Evolutionary conservation across 768 basidiomycete species (phyloP), one percentile per base, ranked within the genome.

Genomic region (Crucibulum laeve): DNA sequence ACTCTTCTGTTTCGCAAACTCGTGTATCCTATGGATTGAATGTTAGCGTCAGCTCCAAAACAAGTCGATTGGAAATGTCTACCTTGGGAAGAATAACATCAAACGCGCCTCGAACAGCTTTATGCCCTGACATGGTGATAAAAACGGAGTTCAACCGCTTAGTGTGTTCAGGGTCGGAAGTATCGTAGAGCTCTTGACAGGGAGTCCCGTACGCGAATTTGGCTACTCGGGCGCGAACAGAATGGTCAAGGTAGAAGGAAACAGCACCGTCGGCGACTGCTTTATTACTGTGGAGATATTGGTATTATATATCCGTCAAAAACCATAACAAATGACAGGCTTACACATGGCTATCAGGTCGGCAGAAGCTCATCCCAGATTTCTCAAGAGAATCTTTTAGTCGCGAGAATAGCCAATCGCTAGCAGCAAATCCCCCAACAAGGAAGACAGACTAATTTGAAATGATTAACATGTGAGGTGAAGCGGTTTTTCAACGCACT

Each of bases 381-480:
- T 60, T 49, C 4, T 60, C 60, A 7, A 81, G 58, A 4, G 60
- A 52, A 40, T 53, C 57, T 30, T 67, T 67, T 2, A 81, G 66
- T 38, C 63, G 61, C 2, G 59, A 54, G 50, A 67, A 75, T n/a
- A 82, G 53, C 66, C 73, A 80, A 40, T 79, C 73, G 44, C 72
- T 80, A 1, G 77, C 76, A 11, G 76, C 72, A 53, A 80, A 81
- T 0, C 79, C 79, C 18, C 80, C 80, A 3, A 82, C 78, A 1
- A 82, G 67, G 24, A 74, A 63, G 19, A 73, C 64, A 19, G 65
- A 62, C 72, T 73, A 30, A 25, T 6, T 10, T 7, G 18, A 43
- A 21, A 4, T n/a, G n/a, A n/a, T n/a, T n/a, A n/a, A n/a, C n/a
- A n/a, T n/a, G n/a, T n/a, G n/a, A n/a, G n/a, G n/a, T n/a, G n/a